These are phyloP conservation scores for Ceratobasidium sp. DNA, from an alignment of 1,284 basidiomycete species.

Conservation along the genomic window DNA sequence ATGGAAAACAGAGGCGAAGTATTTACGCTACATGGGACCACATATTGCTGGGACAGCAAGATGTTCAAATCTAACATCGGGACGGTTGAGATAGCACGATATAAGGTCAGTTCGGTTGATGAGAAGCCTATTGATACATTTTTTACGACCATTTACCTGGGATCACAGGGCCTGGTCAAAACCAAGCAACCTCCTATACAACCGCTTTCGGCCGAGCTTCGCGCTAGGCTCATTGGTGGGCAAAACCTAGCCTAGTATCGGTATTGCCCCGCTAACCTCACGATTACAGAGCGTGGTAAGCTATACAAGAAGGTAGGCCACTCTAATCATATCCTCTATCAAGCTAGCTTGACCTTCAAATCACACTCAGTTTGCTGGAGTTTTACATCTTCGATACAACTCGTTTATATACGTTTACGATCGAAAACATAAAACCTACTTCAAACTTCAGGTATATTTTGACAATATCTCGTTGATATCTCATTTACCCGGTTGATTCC, in stretches of 20 bases:
- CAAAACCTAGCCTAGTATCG: neutral
- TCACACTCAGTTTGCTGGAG: neutral
- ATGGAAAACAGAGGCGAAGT: constrained; percentile 1
- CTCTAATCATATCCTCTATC: neutral
- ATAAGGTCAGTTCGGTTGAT: neutral
- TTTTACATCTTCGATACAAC: constrained; percentile 17
- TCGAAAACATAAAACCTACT: constrained; percentile 2
- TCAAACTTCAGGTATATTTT: constrained; percentile 16
- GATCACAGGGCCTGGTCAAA: constrained; percentile 2
- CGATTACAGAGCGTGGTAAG: neutral
- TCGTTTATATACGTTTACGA: constrained; percentile 3
- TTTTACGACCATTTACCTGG: no score
- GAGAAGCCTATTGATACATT: neutral
- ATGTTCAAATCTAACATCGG: constrained; percentile 12
- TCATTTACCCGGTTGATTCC: neutral
- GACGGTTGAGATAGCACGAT: constrained; percentile 2
- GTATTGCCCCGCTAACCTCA: neutral
- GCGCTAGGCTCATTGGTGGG: neutral
- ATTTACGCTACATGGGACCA: constrained; percentile 7
- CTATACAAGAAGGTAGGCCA: constrained; percentile 8
- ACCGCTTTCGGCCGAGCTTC: neutral
- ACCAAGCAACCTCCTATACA: neutral
- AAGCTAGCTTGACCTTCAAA: neutral
- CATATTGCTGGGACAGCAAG: constrained; percentile 22
- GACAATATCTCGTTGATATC: no score